These are phyloP conservation scores for Allium cepa DNA, from an alignment of 106 monocot genomes.

Conservation along the genomic window DNA sequence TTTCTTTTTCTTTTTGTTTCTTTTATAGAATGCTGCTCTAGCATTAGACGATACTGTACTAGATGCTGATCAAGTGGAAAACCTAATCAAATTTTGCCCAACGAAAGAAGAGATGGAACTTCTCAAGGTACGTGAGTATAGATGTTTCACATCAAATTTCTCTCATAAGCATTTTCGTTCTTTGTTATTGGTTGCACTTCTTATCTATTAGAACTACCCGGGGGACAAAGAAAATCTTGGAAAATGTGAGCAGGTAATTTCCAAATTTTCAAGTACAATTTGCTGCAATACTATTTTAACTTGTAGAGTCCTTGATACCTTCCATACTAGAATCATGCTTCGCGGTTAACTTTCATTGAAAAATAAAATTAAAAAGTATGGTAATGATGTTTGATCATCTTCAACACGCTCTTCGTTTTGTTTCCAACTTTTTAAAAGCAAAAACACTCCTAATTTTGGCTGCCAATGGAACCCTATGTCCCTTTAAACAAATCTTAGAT, in stretches of 20 bases:
- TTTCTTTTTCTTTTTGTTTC: neutral
- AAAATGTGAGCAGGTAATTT: slow-evolving; percentile 48
- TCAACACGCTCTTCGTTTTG: too few relatives aligned
- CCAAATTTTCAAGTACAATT: neutral
- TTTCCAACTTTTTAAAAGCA: too few relatives aligned
- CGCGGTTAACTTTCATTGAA: too few relatives aligned
- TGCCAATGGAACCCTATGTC: too few relatives aligned
- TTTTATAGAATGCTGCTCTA: slow-evolving; percentile 16
- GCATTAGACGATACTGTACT: slow-evolving; percentile 21
- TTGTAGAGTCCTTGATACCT: too few relatives aligned
- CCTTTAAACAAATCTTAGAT: too few relatives aligned
- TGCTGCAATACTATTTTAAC: neutral
- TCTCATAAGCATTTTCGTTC: neutral
- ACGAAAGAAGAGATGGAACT: slow-evolving; percentile 31
- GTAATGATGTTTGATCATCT: too few relatives aligned
- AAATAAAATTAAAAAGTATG: too few relatives aligned
- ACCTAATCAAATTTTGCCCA: slow-evolving; percentile 29
- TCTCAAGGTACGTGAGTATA: slow-evolving; percentile 16
- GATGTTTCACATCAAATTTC: neutral
- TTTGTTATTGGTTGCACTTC: slow-evolving; percentile 8
- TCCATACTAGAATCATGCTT: too few relatives aligned
- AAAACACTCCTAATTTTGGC: too few relatives aligned
- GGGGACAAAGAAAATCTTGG: slow-evolving; percentile 82
- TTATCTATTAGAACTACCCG: slow-evolving; percentile 37
- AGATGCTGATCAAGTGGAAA: slow-evolving; percentile 27